Conservation (phyloP, 805 yeast genomes). For the Yarrowia yakushimensis region DNA sequence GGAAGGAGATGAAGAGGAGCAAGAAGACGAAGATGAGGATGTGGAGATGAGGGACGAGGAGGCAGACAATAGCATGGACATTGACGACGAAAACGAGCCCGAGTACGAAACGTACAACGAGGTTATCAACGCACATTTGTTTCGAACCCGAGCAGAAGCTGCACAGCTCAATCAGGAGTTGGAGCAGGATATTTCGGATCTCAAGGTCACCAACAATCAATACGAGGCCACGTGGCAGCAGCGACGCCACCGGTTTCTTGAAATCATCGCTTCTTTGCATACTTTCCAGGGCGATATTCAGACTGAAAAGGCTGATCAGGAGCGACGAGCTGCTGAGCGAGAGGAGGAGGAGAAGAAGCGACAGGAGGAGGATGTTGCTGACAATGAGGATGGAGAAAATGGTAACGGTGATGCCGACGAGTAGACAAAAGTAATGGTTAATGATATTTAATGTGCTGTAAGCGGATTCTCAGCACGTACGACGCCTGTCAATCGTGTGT, state of each 20-base stretch:
- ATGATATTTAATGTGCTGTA: not conserved
- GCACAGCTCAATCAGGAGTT: constrained; percentile 8
- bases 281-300: constrained; percentile 23
- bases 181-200: constrained; percentile 10
- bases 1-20: constrained; percentile 24
- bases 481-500: too few species aligned
- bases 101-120: constrained; percentile 8
- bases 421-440: too few species aligned
- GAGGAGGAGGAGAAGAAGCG: constrained; percentile 20
- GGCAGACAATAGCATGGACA: constrained; percentile 12
- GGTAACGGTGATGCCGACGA: not conserved
- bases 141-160: constrained; percentile 5
- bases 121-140: not conserved
- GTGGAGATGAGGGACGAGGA: constrained; percentile 27
- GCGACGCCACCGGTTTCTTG: constrained; percentile 14
- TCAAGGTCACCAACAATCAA: constrained; percentile 12
- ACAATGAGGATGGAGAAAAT: not conserved
- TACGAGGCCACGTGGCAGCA: constrained; percentile 23
- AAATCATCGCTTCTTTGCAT: constrained; percentile 19
- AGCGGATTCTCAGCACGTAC: too few species aligned
- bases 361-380: constrained; percentile 1
- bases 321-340: constrained; percentile 21
- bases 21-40: constrained; percentile 25
- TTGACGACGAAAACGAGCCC: not conserved
- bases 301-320: constrained; percentile 24